A percentile compares a stretch with the other conserved stretches of the same genome.
Evolutionary conservation across 2,329 filamentous ascomycete genomes (phyloP).

Genomic region (Trichoderma atroviride): DNA sequence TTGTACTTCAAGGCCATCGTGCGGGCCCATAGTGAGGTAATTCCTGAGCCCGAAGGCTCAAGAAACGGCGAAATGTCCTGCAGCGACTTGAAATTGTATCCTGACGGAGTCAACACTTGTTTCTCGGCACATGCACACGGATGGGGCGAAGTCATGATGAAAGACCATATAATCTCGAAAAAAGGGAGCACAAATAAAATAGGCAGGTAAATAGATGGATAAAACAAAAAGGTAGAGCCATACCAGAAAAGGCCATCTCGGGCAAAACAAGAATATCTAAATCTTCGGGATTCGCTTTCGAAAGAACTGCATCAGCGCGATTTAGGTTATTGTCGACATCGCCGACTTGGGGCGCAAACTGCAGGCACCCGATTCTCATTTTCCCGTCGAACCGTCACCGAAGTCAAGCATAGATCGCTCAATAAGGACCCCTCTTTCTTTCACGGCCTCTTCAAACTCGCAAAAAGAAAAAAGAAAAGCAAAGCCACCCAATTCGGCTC

Average conservation of each 20-base stretch:
- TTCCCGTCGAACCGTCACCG: not conserved
- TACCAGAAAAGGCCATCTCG: conserved; percentile 75
- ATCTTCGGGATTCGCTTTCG: conserved; percentile 51
- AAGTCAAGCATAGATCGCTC: not conserved
- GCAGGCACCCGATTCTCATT: conserved; percentile 70
- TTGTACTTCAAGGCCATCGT: conserved; percentile 65
- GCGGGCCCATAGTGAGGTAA: conserved; percentile 71
- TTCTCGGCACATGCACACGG: too few relatives aligned
- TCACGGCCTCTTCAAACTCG: not conserved
- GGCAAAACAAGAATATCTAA: conserved; percentile 74
- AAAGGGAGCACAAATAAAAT: too few relatives aligned
- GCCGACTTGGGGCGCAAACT: conserved; percentile 72
- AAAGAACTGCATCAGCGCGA: conserved; percentile 66
- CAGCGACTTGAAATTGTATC: conserved; percentile 76
- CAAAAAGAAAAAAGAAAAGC: not conserved
- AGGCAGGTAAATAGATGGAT: too few relatives aligned
- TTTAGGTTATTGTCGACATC: conserved; percentile 71
- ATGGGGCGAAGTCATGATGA: not conserved
- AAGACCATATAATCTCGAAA: not conserved
- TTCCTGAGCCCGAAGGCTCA: conserved; percentile 66
- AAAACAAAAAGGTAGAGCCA: conserved; percentile 27
- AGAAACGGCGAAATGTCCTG: conserved; percentile 69
- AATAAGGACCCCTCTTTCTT: not conserved
- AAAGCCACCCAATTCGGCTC: not conserved
- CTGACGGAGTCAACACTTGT: conserved; percentile 35